Base-by-base conservation (phyloP, 305 asterid species). In the Fraxinus dipetala region DNA sequence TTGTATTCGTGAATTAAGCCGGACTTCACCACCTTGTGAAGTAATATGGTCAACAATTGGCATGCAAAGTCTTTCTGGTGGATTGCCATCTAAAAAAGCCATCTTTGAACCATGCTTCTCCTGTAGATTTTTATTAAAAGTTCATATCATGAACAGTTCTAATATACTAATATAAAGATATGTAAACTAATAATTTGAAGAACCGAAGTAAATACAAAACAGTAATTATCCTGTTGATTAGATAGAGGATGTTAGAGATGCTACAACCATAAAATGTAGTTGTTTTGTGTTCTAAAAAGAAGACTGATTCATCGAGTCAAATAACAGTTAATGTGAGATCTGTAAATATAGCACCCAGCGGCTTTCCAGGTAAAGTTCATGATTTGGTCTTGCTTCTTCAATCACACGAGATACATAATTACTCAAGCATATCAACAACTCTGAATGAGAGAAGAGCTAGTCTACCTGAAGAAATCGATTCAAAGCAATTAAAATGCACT, bases 31-130 rank as follows among this genome's bases (percentile, higher is more conserved):
- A 78, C 99, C 98, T 83, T 59, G 89, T 16, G 97, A 89, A 85
- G 85, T 85, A 18, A 96, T 91, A 81, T 96, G 98, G 79, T 96
- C 90, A 65, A 87, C 98, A 75, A 96, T 86, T 0, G 99, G 99
- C 98, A 84, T 88, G 89, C 99, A 96, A 78, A 96, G 99, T 88
- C 99, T 92, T 80, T 96, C 99, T 0, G 99, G 99, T 38, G 99
- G 99, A 82, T 87, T 96, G 13, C 99, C 99, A 85, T 96, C 98
- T 90, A 96, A 90, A 87, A 96, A 96, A 2, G 99, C 98, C 99
- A 96, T 96, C 89, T 94, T 96, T 20, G 99, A 96, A 22, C 99
- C 99, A 77, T 96, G 89, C 85, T 94, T 96, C 89, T 96, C 98
- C 99, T 96, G 93, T 83, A 76, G 74, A 85, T 83, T 75, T 56